Percentiles rank a stretch among this genome's conserved stretches.
phyloP scores from a whole-genome alignment of 2,329 filamentous ascomycete species.

The Lecanoromycetidae sp. region DNA sequence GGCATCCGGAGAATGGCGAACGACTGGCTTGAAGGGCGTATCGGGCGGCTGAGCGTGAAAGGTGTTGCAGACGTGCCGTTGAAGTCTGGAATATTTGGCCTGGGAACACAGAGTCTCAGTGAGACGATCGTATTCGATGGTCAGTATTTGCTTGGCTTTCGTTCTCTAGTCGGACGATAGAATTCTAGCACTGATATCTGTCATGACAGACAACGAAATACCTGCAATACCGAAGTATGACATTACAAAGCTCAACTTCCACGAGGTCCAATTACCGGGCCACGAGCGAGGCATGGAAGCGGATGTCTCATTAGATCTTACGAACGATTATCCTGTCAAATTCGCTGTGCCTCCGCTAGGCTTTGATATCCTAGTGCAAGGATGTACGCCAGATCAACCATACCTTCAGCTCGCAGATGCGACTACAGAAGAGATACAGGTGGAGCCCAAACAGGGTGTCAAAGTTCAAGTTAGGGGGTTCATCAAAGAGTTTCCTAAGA shows the following conservation, averaged over 20 bases:
- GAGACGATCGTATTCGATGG: conserved; percentile 72
- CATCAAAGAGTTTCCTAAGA: conserved; percentile 60
- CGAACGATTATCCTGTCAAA: conserved; percentile 67
- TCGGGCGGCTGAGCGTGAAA: conserved; percentile 58
- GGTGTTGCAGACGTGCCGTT: conserved; percentile 63
- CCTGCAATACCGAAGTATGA: conserved; percentile 71
- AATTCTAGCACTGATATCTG: background rate
- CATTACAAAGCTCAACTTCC: conserved; percentile 67
- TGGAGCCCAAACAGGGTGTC: conserved; percentile 58
- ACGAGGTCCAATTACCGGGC: conserved; percentile 50
- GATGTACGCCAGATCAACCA: conserved; percentile 59
- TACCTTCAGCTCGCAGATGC: conserved; percentile 71
- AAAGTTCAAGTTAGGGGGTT: conserved; percentile 58
- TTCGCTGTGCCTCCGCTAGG: conserved; percentile 66
- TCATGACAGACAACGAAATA: conserved; percentile 43
- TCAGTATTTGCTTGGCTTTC: conserved; percentile 40
- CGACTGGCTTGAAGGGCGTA: conserved; percentile 72
- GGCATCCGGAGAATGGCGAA: conserved; percentile 70
- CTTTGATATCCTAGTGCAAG: conserved; percentile 75
- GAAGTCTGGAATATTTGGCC: conserved; percentile 64
- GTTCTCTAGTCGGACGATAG: background rate
- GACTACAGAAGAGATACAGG: conserved; percentile 51
- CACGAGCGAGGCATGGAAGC: conserved; percentile 59
- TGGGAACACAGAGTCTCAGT: conserved; percentile 65
- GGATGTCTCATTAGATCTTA: conserved; percentile 59